These are phyloP conservation scores for Fusarium chuoi DNA, from an alignment of 2,329 filamentous ascomycete species.

Conservation along the genomic window DNA sequence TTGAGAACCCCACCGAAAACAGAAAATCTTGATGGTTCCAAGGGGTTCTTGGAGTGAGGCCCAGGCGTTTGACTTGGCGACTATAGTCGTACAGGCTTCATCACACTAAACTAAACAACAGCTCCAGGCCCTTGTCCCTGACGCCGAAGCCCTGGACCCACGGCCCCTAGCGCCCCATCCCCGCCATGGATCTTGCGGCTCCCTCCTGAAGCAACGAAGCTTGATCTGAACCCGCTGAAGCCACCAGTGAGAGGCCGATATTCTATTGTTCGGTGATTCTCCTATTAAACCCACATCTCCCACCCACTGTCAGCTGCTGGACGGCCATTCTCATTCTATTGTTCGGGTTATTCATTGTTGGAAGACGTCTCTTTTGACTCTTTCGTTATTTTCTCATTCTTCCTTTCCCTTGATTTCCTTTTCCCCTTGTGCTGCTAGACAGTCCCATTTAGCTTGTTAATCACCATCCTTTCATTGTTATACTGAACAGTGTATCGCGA, in stretches of 20 bases:
- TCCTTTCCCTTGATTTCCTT: constrained; percentile 34
- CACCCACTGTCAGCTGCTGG: constrained; percentile 38
- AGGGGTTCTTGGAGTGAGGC: constrained; percentile 28
- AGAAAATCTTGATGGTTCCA: constrained; percentile 19
- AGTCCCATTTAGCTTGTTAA: constrained; percentile 38
- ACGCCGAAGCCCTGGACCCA: constrained; percentile 34
- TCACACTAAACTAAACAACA: constrained; percentile 35
- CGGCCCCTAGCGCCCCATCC: constrained; percentile 39
- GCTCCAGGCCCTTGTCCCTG: constrained; percentile 31
- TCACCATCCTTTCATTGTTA: constrained; percentile 41
- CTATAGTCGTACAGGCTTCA: constrained; percentile 35
- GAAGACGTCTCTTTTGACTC: constrained; percentile 41
- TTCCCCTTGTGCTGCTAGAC: constrained; percentile 39
- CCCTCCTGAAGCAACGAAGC: constrained; percentile 33
- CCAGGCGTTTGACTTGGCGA: constrained; percentile 43
- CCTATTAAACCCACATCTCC: constrained; percentile 42
- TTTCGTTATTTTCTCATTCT: constrained; percentile 41
- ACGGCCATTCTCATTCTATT: constrained; percentile 43
- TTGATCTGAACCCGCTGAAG: constrained; percentile 30
- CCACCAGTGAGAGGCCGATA: constrained; percentile 35
- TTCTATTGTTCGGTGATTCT: constrained; percentile 40
- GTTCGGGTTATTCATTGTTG: constrained; percentile 40
- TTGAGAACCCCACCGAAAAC: constrained; percentile 9
- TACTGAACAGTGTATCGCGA: constrained; percentile 28
- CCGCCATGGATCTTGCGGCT: constrained; percentile 47